Base-by-base conservation (phyloP, 2,329 filamentous ascomycete species). In the Microdochium trichocladiopsis region DNA sequence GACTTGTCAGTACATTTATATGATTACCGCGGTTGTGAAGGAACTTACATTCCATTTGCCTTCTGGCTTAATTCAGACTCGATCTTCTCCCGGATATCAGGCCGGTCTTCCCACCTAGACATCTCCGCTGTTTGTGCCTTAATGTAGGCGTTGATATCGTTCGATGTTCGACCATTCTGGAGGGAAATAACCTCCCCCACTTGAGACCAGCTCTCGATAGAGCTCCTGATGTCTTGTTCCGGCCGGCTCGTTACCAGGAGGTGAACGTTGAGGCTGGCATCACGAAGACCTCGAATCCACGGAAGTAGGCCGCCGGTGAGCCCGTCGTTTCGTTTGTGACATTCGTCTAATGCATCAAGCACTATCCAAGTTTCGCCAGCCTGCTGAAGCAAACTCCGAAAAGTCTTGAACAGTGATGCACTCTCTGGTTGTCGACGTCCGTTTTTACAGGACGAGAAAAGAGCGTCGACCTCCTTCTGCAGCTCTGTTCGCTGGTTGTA, bases 341-440 rank as follows among this genome's bases (percentile, higher is more conserved):
- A 64, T 51, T 67, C 65, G 28, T 66, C 65, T 5, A 66, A 53
- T 24, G 65, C 65, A 53, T 67, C 64, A 3, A 67, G 18, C 18
- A 66, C 50, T 18, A 67, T 53, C 51, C 57, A 64, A 2, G 58
- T 21, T 48, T 62, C 51, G 2, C 52, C 48, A 45, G 61, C 57
- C 11, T 62, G n/a, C 31, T 60, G 25, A 8, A 67, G 51, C 52
- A 65, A 60, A 6, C 60, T n/a, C 3, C 37, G 53, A 12, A 63
- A 51, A 8, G 56, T 52, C 1, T 58, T 48, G 2, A 62, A 50
- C 18, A 70, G 61, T 4, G 36, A 54, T 36, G 60, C 47, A 14
- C 51, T 23, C 3, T 60, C 57, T 5, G 66, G 66, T 41, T 64
- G 58, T 10, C 48, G 54, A 5, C 52, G 11, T 24, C 62, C 59